Conservation (phyloP, 2,329 filamentous ascomycete species). For the Penicillium sp. region DNA sequence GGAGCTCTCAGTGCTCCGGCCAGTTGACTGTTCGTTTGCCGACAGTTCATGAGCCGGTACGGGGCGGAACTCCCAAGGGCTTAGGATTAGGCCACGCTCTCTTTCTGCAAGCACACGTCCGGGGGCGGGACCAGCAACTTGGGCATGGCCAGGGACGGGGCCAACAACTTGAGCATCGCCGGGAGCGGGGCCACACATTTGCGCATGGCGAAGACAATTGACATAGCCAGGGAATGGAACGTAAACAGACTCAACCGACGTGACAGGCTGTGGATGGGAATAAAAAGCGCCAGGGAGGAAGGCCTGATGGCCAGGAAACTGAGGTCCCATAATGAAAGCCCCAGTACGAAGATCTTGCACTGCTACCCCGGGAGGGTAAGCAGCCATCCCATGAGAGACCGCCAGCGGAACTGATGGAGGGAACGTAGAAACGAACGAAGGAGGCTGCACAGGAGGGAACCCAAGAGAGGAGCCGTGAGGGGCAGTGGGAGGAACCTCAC, state of each 20-base stretch:
- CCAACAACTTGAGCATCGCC: too few species aligned
- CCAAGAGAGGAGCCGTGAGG: background rate
- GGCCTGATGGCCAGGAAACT: background rate
- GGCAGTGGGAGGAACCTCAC: background rate
- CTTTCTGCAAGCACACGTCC: background rate
- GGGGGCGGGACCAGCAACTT: too few species aligned
- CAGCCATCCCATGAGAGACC: background rate
- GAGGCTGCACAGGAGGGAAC: background rate
- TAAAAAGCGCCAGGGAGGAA: background rate
- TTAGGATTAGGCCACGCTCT: background rate
- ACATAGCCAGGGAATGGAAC: too few species aligned
- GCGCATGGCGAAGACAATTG: too few species aligned
- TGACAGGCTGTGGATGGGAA: too few species aligned
- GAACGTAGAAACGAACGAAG: too few species aligned
- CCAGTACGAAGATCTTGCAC: background rate
- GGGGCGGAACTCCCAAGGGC: background rate
- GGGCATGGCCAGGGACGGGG: too few species aligned
- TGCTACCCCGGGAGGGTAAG: background rate
- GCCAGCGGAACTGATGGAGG: too few species aligned
- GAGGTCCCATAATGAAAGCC: background rate
- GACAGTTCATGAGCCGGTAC: background rate
- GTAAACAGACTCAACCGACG: too few species aligned
- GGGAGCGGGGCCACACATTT: too few species aligned
- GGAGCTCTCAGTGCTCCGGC: background rate
- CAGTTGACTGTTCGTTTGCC: background rate